Base-by-base conservation (phyloP, 2,329 filamentous ascomycete genomes). In the Hypomyces perniciosus region DNA sequence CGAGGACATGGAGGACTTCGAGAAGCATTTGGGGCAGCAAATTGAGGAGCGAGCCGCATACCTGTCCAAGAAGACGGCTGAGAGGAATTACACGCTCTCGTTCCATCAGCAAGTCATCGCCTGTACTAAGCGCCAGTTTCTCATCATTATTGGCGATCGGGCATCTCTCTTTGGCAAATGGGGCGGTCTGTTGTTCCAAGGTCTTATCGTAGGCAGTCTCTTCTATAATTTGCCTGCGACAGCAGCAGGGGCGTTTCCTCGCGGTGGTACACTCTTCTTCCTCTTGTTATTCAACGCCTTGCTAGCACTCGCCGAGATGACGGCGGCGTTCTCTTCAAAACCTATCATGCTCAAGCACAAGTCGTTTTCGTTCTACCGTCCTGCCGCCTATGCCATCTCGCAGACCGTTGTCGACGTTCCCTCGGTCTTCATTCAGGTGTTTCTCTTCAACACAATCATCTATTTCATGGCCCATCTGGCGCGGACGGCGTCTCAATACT, bases 391-490 rank as follows among this genome's bases (percentile, higher is more conserved):
- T 54, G 75, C 77, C 1, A 68, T 84, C 2, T 80, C 80, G 5
- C 73, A 79, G 30, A 76, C 81, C 0, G 68, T 84, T 0, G 67
- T 73, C 1, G 82, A 89, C 79, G 56, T 85, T 70, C 66, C 81
- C 0, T 57, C 77, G 5, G 82, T 91, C 55, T 71, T 89, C 9
- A 50, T 77, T 6, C 86, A 88, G 57, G 74, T 84, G 0, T 69
- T 85, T 48, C 69, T 81, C 20, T 91, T 90, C 69, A 86, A 86
- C 54, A 44, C 88, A 37, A 77, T 84, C 13, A 73, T 91, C 35
- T 92, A 91, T 70, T 91, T 90, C 67, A 84, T 92, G 84, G 80
- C 84, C 0, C 82, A 85, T 46, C 73, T 92, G 2, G 76, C 84
- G 48, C 72, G 84, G 29, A 79, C 81, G 29, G 76, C 85, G 0